Evolutionary conservation across 2,329 filamentous ascomycete species (phyloP).

Genomic region (Chalaropsis thielavioides): DNA sequence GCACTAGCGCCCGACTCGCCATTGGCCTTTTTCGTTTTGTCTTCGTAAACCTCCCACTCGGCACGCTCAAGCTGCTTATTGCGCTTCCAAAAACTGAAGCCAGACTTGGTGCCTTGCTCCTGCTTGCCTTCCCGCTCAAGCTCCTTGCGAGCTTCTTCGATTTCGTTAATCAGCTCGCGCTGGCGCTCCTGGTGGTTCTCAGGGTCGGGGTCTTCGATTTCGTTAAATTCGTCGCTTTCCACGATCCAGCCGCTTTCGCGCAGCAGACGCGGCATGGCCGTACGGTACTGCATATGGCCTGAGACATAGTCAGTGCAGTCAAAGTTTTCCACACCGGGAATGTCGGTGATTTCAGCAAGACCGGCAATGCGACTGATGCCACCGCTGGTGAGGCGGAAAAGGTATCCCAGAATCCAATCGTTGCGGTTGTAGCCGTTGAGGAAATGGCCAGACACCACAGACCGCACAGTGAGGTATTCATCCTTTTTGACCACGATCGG

Average conservation of each 20-base stretch:
- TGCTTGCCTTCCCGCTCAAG: conserved; percentile 61
- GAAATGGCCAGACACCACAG: conserved; percentile 82
- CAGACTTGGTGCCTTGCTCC: conserved; percentile 34
- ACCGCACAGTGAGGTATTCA: conserved; percentile 66
- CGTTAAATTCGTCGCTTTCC: conserved; percentile 82
- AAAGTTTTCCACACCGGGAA: conserved; percentile 78
- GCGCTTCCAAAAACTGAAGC: conserved; percentile 65
- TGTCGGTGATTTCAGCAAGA: conserved; percentile 56
- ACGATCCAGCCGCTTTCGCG: conserved; percentile 83
- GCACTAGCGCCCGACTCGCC: conserved; percentile 24
- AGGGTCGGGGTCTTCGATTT: conserved; percentile 94
- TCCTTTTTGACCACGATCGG: conserved; percentile 85
- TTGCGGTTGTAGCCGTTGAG: conserved; percentile 89
- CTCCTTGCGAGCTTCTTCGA: conserved; percentile 82
- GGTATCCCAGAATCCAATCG: conserved; percentile 93
- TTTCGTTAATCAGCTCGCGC: conserved; percentile 86
- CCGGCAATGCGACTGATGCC: conserved; percentile 83
- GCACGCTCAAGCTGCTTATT: conserved; percentile 72
- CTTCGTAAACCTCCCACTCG: conserved; percentile 90
- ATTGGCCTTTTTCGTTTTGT: conserved; percentile 33
- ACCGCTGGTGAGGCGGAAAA: conserved; percentile 86
- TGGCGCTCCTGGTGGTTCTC: conserved; percentile 82
- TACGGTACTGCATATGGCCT: conserved; percentile 93
- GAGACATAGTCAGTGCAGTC: conserved; percentile 74
- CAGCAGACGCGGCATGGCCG: conserved; percentile 76